Evolutionary conservation across 495 filamentous ascomycete genomes (phyloP), one percentile per base, ranked within the genome.

Genomic region (Rhizodiscina lignyota): DNA sequence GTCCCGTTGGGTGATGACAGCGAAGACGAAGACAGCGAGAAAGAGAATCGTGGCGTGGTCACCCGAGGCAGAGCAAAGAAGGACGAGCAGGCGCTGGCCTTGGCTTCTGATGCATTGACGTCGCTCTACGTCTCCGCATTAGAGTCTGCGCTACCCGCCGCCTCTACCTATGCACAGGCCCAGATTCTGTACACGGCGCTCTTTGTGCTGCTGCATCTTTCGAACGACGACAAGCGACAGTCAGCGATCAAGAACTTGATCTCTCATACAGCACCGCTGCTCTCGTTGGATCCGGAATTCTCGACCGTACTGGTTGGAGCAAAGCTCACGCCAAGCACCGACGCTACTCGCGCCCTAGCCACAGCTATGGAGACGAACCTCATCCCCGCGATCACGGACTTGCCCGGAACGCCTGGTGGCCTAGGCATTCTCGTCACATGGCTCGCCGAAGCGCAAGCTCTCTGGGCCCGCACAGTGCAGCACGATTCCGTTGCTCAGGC

Each of bases 401-500:
- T n/a, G n/a, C n/a, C n/a, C n/a, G n/a, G n/a, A n/a, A n/a, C n/a
- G n/a, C n/a, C n/a, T n/a, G n/a, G n/a, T n/a, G 8, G 63, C 34
- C 43, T 50, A 12, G 42, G 60, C 35, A 64, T 96, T 34, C 80
- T 84, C 3, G 63, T 63, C 23, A 45, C 60, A 18, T 92, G 83
- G 84, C 66, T 96, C 42, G 86, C 76, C 72, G 72, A 83, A 36
- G 82, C 87, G 19, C 84, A 84, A 59, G 89, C 86, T 3, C 62
- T 91, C 5, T 68, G 81, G 47, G 83, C 81, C 40, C 73, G 83
- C 26, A 64, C 73, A 39, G 68, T 63, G 32, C 66, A 70, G 37
- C 61, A 68, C 20, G 68, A 86, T 47, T 57, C 74, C 16, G 59
- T 56, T 15, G 63, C 65, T 30, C 79, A 92, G 49, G 74, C 83